Base-by-base conservation (phyloP, 352 stramenopile species). In the Phytophthora brassicae region DNA sequence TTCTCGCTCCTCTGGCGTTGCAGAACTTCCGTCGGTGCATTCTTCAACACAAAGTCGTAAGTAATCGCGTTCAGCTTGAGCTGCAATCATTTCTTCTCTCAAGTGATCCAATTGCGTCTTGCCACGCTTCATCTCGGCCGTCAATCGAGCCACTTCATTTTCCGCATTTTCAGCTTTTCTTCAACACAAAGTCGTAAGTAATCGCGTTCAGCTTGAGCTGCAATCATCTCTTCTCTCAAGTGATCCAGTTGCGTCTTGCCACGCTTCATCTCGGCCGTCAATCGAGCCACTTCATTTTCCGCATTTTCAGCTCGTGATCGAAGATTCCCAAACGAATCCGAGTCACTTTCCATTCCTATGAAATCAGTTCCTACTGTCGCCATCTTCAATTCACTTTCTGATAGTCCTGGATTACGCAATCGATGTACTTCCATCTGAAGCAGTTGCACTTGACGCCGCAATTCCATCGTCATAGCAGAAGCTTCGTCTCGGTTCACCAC, bases 181-280 rank as follows among this genome's bases (percentile, higher is more conserved):
- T 93, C 82, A 7, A 91, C 68, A 47, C 80, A 91, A 1, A 95
- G 47, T 0, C 81, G 75, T 19, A 92, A 55, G 31, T 92, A 90
- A 36, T 95, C 86, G 13, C 86, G 83, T 55, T 95, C 84, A 28
- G 84, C 80, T 68, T 95, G 86, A 2, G 86, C 84, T 24, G 79
- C 77, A n/a, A 95, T 89, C 82, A 92, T 89, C 52, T 95, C 84
- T 62, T 92, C 81, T 43, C 81, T 92, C 51, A 94, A 60, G n/a
- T 84, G 72, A 43, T 95, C 86, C 39, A 93, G 73, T 49, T 92
- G 84, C 1, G 66, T 87, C 31, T 88, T 87, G 42, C 77, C 81
- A 29, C 86, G 82, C 71, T 95, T 95, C 4, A 93, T 48, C 36
- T 95, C 86, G 8, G 69, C 68, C 1, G 79, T 92, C 22, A 95